These are phyloP conservation scores for Neocatenulostroma microsporum DNA, from an alignment of 2,329 filamentous ascomycete genomes.

Conservation along the genomic window DNA sequence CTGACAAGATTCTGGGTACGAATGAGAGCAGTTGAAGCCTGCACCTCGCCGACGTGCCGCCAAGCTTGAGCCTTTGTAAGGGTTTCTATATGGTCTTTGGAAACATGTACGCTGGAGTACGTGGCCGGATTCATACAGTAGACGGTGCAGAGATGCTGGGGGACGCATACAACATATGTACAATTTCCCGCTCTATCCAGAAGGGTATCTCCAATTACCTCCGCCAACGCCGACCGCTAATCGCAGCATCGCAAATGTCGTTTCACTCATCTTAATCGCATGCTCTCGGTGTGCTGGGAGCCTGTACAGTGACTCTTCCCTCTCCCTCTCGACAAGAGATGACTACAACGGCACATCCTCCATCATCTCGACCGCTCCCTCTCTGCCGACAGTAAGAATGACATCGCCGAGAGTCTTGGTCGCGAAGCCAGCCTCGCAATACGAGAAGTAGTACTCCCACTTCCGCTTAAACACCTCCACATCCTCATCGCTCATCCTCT, in stretches of 20 bases:
- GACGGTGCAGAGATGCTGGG: too few relatives aligned
- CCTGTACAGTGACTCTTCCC: too few relatives aligned
- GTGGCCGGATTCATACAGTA: too few relatives aligned
- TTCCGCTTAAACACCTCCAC: slow-evolving; percentile 62
- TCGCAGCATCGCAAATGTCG: not conserved
- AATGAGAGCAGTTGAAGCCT: slow-evolving; percentile 41
- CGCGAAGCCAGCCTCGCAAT: slow-evolving; percentile 65
- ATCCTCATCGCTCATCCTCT: slow-evolving; percentile 51
- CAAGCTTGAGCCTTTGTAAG: slow-evolving; percentile 30
- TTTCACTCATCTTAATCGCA: too few relatives aligned
- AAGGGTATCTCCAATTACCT: not conserved
- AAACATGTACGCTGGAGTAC: too few relatives aligned
- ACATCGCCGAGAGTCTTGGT: slow-evolving; percentile 66
- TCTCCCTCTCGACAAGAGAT: slow-evolving; percentile 13
- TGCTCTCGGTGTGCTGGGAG: too few relatives aligned
- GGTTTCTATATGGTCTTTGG: too few relatives aligned
- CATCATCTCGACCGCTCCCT: slow-evolving; percentile 60
- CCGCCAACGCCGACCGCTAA: slow-evolving; percentile 3
- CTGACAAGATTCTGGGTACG: slow-evolving; percentile 40
- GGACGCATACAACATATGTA: too few relatives aligned
- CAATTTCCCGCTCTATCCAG: not conserved
- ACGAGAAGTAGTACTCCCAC: slow-evolving; percentile 72
- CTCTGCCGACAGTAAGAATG: slow-evolving; percentile 61
- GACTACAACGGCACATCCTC: slow-evolving; percentile 56
- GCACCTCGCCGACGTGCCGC: slow-evolving; percentile 41